These are phyloP conservation scores for Flueggea neowawraea DNA, from an alignment of 441 rosid species.

Conservation along the genomic window DNA sequence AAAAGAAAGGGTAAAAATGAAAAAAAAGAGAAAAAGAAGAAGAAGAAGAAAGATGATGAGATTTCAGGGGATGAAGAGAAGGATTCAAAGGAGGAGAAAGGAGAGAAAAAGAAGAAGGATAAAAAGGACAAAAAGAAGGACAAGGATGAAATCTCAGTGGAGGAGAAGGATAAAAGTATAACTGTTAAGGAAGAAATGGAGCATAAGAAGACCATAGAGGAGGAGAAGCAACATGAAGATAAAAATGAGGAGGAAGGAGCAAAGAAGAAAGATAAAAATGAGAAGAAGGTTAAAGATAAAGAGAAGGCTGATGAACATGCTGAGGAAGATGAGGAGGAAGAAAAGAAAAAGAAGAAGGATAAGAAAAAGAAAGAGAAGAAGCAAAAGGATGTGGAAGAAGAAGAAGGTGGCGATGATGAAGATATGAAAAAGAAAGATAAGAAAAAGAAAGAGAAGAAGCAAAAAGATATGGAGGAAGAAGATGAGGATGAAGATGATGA, in stretches of 20 bases:
- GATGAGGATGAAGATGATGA: no score
- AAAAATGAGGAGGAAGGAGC: slow-evolving; percentile 12
- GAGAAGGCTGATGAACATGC: background rate
- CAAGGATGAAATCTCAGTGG: slow-evolving; percentile 1
- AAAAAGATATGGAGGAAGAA: no score
- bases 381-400: no score
- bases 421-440: slow-evolving; percentile 10
- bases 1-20: slow-evolving; percentile 18
- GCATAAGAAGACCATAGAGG: slow-evolving; percentile 9
- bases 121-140: slow-evolving; percentile 10
- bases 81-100: slow-evolving; percentile 6
- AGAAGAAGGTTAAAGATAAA: slow-evolving; percentile 3
- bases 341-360: slow-evolving; percentile 4
- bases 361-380: slow-evolving; percentile 7
- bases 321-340: slow-evolving; percentile 6
- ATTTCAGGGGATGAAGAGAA: slow-evolving; percentile 7
- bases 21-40: slow-evolving; percentile 11
- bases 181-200: background rate
- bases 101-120: slow-evolving; percentile 6
- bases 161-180: background rate
- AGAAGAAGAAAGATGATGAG: slow-evolving; percentile 11
- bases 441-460: slow-evolving; percentile 4
- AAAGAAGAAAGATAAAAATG: slow-evolving; percentile 8
- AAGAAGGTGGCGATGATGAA: background rate
- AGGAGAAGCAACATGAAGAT: background rate